Percentiles rank a stretch among this genome's conserved stretches.
Evolutionary conservation across 2,329 filamentous ascomycete genomes (phyloP).

Genomic region (Aspergillus jensenii): DNA sequence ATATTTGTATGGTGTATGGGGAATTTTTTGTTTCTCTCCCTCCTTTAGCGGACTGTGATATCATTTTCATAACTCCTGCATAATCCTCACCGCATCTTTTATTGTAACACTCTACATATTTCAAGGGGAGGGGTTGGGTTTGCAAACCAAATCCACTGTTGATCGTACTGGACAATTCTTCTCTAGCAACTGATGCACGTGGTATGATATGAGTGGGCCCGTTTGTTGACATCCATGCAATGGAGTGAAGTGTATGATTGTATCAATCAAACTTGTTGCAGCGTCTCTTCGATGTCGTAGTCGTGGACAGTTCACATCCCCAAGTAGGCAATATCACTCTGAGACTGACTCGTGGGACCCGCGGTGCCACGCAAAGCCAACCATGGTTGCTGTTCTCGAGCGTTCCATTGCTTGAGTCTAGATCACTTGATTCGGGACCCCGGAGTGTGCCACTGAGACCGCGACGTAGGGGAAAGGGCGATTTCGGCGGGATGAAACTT

Average conservation of each 20-base stretch:
- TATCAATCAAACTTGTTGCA: not conserved
- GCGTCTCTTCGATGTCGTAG: not conserved
- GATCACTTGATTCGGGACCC: not conserved
- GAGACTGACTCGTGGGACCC: too few relatives aligned
- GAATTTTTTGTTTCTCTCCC: slow-evolving; percentile 13
- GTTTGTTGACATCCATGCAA: not conserved
- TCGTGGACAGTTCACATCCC: not conserved
- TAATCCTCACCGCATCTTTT: not conserved
- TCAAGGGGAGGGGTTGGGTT: not conserved
- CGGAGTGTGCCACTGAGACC: not conserved
- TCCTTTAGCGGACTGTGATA: slow-evolving; percentile 4
- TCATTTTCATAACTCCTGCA: not conserved
- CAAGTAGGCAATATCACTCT: not conserved
- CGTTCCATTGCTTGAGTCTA: not conserved
- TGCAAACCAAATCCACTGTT: not conserved
- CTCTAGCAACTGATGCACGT: not conserved
- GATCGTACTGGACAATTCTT: not conserved
- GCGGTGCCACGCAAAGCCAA: not conserved
- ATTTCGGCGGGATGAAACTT: too few relatives aligned
- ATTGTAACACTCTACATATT: not conserved
- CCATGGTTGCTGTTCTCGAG: not conserved
- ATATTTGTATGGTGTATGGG: not conserved
- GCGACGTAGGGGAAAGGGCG: too few relatives aligned
- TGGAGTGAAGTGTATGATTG: not conserved
- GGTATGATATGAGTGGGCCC: not conserved